Percentiles rank a stretch among this genome's conserved stretches.
Conservation (phyloP, 2,329 filamentous ascomycete genomes). For the Boeremia exigua region DNA sequence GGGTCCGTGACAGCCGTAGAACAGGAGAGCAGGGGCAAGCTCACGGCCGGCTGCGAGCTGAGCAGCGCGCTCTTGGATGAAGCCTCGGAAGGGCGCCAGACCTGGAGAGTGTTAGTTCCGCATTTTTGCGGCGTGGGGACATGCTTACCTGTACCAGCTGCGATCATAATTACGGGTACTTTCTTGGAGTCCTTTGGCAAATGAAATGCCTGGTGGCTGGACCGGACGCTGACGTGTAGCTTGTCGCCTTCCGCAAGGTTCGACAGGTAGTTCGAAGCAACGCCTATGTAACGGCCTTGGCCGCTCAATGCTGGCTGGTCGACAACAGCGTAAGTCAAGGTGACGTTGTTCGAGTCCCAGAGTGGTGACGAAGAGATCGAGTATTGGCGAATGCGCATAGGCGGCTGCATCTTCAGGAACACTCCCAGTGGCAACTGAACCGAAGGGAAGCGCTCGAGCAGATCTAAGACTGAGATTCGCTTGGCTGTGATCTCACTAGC, state of each 20-base stretch:
- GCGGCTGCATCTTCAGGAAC: conserved; percentile 75
- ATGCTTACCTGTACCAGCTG: conserved; percentile 39
- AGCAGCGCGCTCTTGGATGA: conserved; percentile 50
- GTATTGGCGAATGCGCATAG: conserved; percentile 80
- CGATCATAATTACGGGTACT: conserved; percentile 51
- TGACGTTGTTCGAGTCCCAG: conserved; percentile 61
- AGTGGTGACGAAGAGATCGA: conserved; percentile 79
- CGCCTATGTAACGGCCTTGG: conserved; percentile 54
- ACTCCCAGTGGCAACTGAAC: conserved; percentile 67
- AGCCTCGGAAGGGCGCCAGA: conserved; percentile 53
- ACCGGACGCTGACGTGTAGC: conserved; percentile 51
- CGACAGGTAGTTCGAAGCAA: conserved; percentile 53
- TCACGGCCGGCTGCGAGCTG: conserved; percentile 56
- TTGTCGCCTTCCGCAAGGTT: conserved; percentile 50
- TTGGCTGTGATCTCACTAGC: conserved; percentile 55
- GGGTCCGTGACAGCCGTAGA: conserved; percentile 66
- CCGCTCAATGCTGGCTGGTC: conserved; percentile 58
- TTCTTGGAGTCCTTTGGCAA: conserved; percentile 51
- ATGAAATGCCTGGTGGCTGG: conserved; percentile 52
- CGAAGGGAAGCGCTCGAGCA: conserved; percentile 67
- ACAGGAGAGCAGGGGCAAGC: conserved; percentile 68
- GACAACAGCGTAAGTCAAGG: conserved; percentile 73
- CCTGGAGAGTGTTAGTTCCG: conserved; percentile 28
- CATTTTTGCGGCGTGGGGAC: not conserved
- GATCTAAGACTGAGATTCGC: conserved; percentile 69